Conservation (phyloP, 169 alveolate species). For the Plasmodium malariae region DNA sequence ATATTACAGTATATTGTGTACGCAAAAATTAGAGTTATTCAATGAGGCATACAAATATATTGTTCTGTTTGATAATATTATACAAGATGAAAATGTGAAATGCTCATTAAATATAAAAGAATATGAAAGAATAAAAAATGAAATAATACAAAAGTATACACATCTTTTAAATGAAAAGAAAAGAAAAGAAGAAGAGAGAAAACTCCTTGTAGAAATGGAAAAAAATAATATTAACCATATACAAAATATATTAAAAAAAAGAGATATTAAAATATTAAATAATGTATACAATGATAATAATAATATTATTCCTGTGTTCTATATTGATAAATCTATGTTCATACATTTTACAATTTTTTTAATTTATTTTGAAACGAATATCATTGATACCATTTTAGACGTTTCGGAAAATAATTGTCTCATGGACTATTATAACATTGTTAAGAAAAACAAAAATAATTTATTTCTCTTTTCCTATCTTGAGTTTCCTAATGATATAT, state of each 20-base stretch:
- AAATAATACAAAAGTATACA: slow-evolving; percentile 36
- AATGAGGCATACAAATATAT: slow-evolving; percentile 42
- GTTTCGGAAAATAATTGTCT: slow-evolving; percentile 50
- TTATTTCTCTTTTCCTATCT: slow-evolving; percentile 47
- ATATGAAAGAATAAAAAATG: slow-evolving; percentile 43
- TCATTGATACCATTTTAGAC: slow-evolving; percentile 61
- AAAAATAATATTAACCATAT: slow-evolving; percentile 23
- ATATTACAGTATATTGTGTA: slow-evolving; percentile 36
- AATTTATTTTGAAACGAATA: slow-evolving; percentile 32
- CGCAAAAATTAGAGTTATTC: slow-evolving; percentile 29
- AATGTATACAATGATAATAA: slow-evolving; percentile 29
- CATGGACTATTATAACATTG: slow-evolving; percentile 50
- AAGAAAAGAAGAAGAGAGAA: slow-evolving; percentile 47
- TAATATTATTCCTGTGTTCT: slow-evolving; percentile 42
- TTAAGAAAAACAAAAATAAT: slow-evolving; percentile 37
- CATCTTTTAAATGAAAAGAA: slow-evolving; percentile 36
- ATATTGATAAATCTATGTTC: slow-evolving; percentile 31
- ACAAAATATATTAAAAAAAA: slow-evolving; percentile 45
- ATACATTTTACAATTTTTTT: slow-evolving; percentile 71
- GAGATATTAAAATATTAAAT: slow-evolving; percentile 18
- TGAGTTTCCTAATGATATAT: slow-evolving; percentile 47
- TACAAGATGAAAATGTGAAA: slow-evolving; percentile 29
- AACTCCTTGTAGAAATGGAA: slow-evolving; percentile 28
- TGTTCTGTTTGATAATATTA: slow-evolving; percentile 34
- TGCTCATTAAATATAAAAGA: slow-evolving; percentile 32